Evolutionary conservation across 345 rosid genomes (phyloP), one percentile per base, ranked within the genome.

Genomic region (Eucalyptus polyanthemos): DNA sequence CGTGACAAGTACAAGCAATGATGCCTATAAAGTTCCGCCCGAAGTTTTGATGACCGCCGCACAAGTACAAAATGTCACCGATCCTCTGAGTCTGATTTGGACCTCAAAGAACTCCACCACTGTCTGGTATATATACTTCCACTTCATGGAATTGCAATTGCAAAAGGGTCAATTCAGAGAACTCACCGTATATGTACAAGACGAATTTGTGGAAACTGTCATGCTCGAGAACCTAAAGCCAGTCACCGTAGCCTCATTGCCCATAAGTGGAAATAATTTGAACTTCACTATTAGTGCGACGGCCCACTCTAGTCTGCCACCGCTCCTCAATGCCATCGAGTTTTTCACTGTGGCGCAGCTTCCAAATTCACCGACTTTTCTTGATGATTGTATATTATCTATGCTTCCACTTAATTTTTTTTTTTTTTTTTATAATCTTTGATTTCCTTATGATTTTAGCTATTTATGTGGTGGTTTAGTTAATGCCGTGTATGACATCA

Each of bases 311-410:
- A 89, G 86, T n/a, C 92, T 91, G 62, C 92, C 93, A 69, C 94
- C 93, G 10, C 88, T 92, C 44, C 92, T 94, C 67, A 93, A 93
- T 88, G 95, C 94, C 16, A 15, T 93, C 2, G 93, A 93, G 93
- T 4, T 45, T 90, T 42, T 94, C 85, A 53, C 45, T 17, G 44
- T 42, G 7, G 7, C 7, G 7, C 44, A 8, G 44, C 44, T 42
- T 42, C 44, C 44, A 42, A 42, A 42, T 5, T 42, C 44, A 42
- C 44, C 44, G 44, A 42, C 44, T 42, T 42, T 42, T 42, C 44
- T 42, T 42, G 44, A 42, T 42, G 44, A 42, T 8, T 42, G 90
- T 89, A 89, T 42, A 8, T 42, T 7, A 42, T 42, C 7, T 42
- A 53, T 17, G 34, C 34, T 34, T 21, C 27, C 56, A 17, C 56